A percentile compares a stretch with the other conserved stretches of the same genome.
These are phyloP conservation scores for Didymella arachidicola DNA, from an alignment of 2,329 filamentous ascomycete species.

Conservation along the genomic window DNA sequence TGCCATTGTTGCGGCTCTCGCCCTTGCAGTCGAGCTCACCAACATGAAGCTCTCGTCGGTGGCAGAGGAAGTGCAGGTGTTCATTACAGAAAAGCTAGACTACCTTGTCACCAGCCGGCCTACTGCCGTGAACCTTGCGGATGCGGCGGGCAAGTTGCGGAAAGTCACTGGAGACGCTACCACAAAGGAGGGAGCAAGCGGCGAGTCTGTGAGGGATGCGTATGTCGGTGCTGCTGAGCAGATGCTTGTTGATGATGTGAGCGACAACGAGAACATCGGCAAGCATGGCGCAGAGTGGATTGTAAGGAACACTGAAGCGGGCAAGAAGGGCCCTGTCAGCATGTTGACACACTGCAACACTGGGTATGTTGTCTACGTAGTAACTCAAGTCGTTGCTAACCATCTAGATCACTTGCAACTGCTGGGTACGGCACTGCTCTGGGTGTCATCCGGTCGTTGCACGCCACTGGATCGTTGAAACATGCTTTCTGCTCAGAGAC, in stretches of 20 bases:
- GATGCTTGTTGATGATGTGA: slow-evolving; percentile 85
- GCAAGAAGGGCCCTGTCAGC: slow-evolving; percentile 67
- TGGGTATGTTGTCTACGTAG: slow-evolving; percentile 62
- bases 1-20: slow-evolving; percentile 93
- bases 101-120: slow-evolving; percentile 90
- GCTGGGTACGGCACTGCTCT: slow-evolving; percentile 97
- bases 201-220: slow-evolving; percentile 66
- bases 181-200: slow-evolving; percentile 53
- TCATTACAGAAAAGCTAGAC: slow-evolving; percentile 79
- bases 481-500: slow-evolving; percentile 98
- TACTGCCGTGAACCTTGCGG: slow-evolving; percentile 92
- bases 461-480: slow-evolving; percentile 69
- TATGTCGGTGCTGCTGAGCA: slow-evolving; percentile 84
- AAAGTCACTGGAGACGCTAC: slow-evolving; percentile 63
- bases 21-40: slow-evolving; percentile 83
- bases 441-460: slow-evolving; percentile 87
- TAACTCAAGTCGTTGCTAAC: slow-evolving; percentile 28
- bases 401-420: slow-evolving; percentile 80
- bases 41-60: slow-evolving; percentile 61
- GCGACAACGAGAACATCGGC: slow-evolving; percentile 88
- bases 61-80: slow-evolving; percentile 69
- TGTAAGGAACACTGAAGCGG: slow-evolving; percentile 62
- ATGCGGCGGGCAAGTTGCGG: slow-evolving; percentile 85
- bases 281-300: slow-evolving; percentile 86
- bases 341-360: slow-evolving; percentile 98